Evolutionary conservation across 345 rosid genomes (phyloP), one percentile per base, ranked within the genome.

Genomic region (Orychophragmus violaceus): DNA sequence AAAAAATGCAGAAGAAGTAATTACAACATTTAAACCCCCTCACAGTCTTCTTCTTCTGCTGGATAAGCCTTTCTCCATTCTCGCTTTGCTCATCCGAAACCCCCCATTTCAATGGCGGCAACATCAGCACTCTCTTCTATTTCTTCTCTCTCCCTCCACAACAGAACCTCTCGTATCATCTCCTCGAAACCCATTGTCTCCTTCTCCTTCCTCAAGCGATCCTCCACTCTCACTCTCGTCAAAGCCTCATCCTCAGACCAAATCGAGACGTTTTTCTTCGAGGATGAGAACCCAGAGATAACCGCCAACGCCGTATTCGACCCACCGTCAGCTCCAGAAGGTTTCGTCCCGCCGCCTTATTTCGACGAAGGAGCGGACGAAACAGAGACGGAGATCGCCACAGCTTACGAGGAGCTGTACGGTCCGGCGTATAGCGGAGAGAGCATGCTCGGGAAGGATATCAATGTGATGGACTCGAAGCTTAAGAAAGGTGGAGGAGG

Each of bases 341-440:
- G 84, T 10, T 90, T 59, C 84, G 67, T 66, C 32, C 62, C 84
- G 0, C 81, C 87, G 0, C 88, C 86, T 0, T 76, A 71, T 60
- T 87, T 86, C 83, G 98, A 92, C 68, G 96, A 92, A n/a, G 84
- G 78, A 8, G 83, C 80, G 3, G 62, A 72, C 25, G 95, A 89
- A 69, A 71, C 82, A 1, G 94, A 93, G 45, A 90, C 82, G 1
- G 91, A 90, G 72, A 84, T 84, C 41, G 87, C 89, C 52, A 75
- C 82, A 5, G 96, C 91, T 0, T 90, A 79, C 16, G 96, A 93
- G 70, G 94, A 83, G 74, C 76, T 87, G 0, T 88, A 88, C 41
- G 98, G 97, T 2, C 96, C 94, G 0, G 97, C 87, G 0, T 86
- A 80, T 37, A 85, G 94, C 18, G 98, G 94, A 4, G 82, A 78